Percentiles rank a stretch among this genome's conserved stretches.
Conservation (phyloP, 2,329 filamentous ascomycete species). For the Aspergillus flavus region DNA sequence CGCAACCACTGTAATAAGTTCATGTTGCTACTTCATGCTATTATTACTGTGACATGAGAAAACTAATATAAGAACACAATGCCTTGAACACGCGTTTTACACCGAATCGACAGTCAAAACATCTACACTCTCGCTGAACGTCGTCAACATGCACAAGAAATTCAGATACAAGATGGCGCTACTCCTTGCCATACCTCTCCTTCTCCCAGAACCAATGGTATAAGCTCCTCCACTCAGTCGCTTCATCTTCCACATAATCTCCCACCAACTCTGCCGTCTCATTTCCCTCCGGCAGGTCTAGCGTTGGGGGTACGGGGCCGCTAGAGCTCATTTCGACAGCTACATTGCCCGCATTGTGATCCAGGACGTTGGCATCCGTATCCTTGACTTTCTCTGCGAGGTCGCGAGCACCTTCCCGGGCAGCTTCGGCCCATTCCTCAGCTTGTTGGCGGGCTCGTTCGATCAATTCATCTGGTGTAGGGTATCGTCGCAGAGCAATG, state of each 20-base stretch:
- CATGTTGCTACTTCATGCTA: neutral
- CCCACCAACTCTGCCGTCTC: conserved; percentile 49
- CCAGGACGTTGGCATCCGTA: conserved; percentile 28
- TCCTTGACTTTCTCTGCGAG: conserved; percentile 34
- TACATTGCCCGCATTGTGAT: conserved; percentile 24
- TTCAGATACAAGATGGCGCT: neutral
- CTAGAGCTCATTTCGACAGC: conserved; percentile 37
- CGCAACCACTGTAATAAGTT: neutral
- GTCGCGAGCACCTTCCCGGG: conserved; percentile 42
- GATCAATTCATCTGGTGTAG: conserved; percentile 45
- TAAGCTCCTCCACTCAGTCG: conserved; percentile 41
- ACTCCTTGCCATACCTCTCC: conserved; percentile 22
- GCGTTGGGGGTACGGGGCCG: conserved; percentile 10
- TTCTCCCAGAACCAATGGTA: conserved; percentile 48
- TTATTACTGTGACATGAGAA: neutral
- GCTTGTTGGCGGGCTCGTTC: conserved; percentile 42
- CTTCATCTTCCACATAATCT: conserved; percentile 50
- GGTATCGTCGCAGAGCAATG: conserved; percentile 48
- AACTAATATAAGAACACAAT: neutral
- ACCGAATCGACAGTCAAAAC: neutral
- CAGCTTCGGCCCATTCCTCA: conserved; percentile 45
- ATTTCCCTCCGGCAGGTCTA: conserved; percentile 31
- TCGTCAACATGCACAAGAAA: neutral
- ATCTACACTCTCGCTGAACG: neutral
- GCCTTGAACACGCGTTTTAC: neutral